Percentiles rank a stretch among this genome's conserved stretches.
Conservation (phyloP, 2,329 filamentous ascomycete genomes). For the Ciborinia camelliae region DNA sequence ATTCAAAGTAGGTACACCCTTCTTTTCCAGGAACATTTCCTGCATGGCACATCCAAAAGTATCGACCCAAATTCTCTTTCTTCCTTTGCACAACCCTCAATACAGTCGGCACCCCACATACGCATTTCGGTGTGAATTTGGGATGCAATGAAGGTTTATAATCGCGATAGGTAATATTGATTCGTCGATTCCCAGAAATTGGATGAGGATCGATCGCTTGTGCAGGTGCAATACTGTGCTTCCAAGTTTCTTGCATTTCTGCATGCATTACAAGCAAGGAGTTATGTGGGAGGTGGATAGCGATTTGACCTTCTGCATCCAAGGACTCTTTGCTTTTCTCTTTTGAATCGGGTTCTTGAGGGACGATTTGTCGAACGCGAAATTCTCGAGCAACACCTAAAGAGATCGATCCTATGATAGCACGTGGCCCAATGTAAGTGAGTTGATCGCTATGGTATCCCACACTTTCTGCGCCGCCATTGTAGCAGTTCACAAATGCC, state of each 20-base stretch:
- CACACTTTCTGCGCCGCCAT: conserved; percentile 75
- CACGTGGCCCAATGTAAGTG: conserved; percentile 85
- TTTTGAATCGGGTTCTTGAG: conserved; percentile 45
- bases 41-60: conserved; percentile 93
- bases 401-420: conserved; percentile 85
- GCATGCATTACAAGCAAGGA: conserved; percentile 94
- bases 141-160: conserved; percentile 79
- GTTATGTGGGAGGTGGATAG: conserved; percentile 92
- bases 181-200: conserved; percentile 71
- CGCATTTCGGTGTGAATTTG: conserved; percentile 71
- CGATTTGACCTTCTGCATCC: conserved; percentile 78
- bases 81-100: conserved; percentile 78
- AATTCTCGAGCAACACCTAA: conserved; percentile 93
- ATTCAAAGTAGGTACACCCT: conserved; percentile 75
- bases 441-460: conserved; percentile 92
- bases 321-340: conserved; percentile 42
- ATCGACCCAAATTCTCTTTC: conserved; percentile 70
- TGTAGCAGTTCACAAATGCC: conserved; percentile 92
- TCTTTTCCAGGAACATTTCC: conserved; percentile 66
- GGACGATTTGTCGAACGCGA: conserved; percentile 73
- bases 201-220: conserved; percentile 80
- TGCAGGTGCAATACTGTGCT: conserved; percentile 77
- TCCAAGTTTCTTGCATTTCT: conserved; percentile 97
- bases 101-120: conserved; percentile 64
- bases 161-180: conserved; percentile 92